Percentiles rank a stretch among this genome's conserved stretches.
These are phyloP conservation scores for Chaetomium strumarium DNA, from an alignment of 2,329 filamentous ascomycete species.

Conservation along the genomic window DNA sequence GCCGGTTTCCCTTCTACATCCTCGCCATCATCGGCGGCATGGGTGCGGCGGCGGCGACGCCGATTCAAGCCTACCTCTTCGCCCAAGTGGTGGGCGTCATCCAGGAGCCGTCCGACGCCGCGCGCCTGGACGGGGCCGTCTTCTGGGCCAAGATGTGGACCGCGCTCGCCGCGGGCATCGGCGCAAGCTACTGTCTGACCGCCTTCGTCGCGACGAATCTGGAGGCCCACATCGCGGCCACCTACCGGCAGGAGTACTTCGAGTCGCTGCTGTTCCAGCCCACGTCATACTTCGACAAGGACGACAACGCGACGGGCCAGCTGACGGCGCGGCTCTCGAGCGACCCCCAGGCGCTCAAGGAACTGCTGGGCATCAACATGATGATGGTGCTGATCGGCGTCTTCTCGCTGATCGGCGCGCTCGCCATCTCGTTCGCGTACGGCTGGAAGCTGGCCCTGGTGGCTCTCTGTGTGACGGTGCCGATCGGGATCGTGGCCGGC, in stretches of 20 bases:
- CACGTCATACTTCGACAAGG: constrained; percentile 54
- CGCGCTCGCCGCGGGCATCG: constrained; percentile 48
- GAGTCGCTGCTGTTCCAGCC: constrained; percentile 53
- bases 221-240: constrained; percentile 44
- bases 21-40: constrained; percentile 44
- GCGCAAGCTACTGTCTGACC: constrained; percentile 48
- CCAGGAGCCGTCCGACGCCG: constrained; percentile 30
- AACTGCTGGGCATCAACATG: constrained; percentile 59
- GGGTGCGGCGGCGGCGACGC: constrained; percentile 39
- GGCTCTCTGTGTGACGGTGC: constrained; percentile 54
- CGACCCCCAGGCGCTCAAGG: constrained; percentile 55
- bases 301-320: constrained; percentile 54
- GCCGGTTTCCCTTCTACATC: constrained; percentile 44
- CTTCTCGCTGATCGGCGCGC: constrained; percentile 59
- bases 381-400: constrained; percentile 56
- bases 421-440: constrained; percentile 63
- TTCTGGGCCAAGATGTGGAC: constrained; percentile 65
- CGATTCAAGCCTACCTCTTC: constrained; percentile 51
- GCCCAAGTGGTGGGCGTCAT: constrained; percentile 49
- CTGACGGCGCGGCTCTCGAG: constrained; percentile 50
- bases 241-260: constrained; percentile 57
- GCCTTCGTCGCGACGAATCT: constrained; percentile 40
- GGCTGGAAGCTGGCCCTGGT: constrained; percentile 74
- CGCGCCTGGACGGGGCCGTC: constrained; percentile 28
- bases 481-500: constrained; percentile 41